Evolutionary conservation across 1,284 basidiomycete genomes (phyloP), one percentile per base, ranked within the genome.

Genomic region (Phylloboletellus chloephorus): DNA sequence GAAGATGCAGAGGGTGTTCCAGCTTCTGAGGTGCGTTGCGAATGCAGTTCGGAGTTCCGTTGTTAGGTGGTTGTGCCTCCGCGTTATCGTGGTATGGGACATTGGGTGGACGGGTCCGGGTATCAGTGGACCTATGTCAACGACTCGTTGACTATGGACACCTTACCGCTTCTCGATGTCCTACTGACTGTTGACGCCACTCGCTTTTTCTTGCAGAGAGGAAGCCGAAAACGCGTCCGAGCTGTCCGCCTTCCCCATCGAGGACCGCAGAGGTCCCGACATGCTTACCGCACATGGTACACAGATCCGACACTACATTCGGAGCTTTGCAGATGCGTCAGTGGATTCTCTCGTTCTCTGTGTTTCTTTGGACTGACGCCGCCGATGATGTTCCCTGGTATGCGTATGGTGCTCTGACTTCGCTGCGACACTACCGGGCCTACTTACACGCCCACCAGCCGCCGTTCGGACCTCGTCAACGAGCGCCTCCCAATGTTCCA

Each of bases 171-270:
- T 20, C 6, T 15, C 7, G n/a, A 4, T 11, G 4, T 6, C 7
- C 7, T 13, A 34, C 16, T 15, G 24, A 44, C 37, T n/a, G 23
- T 20, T 39, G 9, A 37, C 24, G 2, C 30, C 16, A 0, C 22
- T 26, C n/a, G n/a, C 25, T 28, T 34, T 35, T 57, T n/a, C 3
- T 3, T 38, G 12, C 34, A 92, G 90, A 63, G 92, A 98, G 67
- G 95, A 97, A 64, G 82, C 94, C 0, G 95, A 98, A 68, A 82
- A 86, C 41, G 89, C 88, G 2, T 88, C 93, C 4, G 95, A 98
- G 65, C 78, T 98, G 51, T 77, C 82, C 54, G 69, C 75, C 25
- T 69, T 80, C 58, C 67, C 52, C 58, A 68, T 48, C 55, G 69
- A 41, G 63, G 67, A 52, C 64, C 60, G 68, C 15, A 51, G 54